Percentiles rank a stretch among this genome's conserved stretches.
These are phyloP conservation scores for Lepidopterella palustris DNA, from an alignment of 495 filamentous ascomycete genomes.

Conservation along the genomic window DNA sequence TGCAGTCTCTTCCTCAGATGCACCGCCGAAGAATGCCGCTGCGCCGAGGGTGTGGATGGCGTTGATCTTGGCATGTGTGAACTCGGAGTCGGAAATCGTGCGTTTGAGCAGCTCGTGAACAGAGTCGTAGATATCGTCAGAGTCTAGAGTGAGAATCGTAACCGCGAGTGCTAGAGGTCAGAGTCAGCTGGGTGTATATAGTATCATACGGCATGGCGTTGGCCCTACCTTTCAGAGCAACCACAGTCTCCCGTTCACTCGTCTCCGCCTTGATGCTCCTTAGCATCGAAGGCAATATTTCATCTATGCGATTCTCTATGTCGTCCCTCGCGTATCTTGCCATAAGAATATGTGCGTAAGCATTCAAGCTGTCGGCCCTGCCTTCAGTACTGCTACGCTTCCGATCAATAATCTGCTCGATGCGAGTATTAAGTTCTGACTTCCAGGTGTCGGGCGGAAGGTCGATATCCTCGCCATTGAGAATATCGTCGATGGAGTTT, in stretches of 20 bases:
- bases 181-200: neutral
- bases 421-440: slow-evolving; percentile 60
- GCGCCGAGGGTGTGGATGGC: slow-evolving; percentile 70
- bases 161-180: slow-evolving; percentile 55
- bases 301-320: slow-evolving; percentile 51
- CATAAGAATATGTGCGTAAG: slow-evolving; percentile 66
- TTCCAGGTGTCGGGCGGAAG: slow-evolving; percentile 53
- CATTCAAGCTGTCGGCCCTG: slow-evolving; percentile 63
- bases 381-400: slow-evolving; percentile 79
- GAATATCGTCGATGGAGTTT: slow-evolving; percentile 51
- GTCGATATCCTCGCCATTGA: slow-evolving; percentile 47
- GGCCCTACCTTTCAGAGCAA: slow-evolving; percentile 54
- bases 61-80: slow-evolving; percentile 57
- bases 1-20: slow-evolving; percentile 59
- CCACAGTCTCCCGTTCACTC: slow-evolving; percentile 64
- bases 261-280: slow-evolving; percentile 65
- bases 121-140: slow-evolving; percentile 62
- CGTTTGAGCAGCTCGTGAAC: slow-evolving; percentile 59
- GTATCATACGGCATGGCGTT: neutral
- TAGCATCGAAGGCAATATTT: slow-evolving; percentile 65
- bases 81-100: slow-evolving; percentile 63
- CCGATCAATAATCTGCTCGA: slow-evolving; percentile 76
- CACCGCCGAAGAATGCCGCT: slow-evolving; percentile 73
- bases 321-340: slow-evolving; percentile 66
- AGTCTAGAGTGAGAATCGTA: slow-evolving; percentile 65